Base-by-base conservation (phyloP, 192 early-diverging fungal species). In the Coemansia asiatica region DNA sequence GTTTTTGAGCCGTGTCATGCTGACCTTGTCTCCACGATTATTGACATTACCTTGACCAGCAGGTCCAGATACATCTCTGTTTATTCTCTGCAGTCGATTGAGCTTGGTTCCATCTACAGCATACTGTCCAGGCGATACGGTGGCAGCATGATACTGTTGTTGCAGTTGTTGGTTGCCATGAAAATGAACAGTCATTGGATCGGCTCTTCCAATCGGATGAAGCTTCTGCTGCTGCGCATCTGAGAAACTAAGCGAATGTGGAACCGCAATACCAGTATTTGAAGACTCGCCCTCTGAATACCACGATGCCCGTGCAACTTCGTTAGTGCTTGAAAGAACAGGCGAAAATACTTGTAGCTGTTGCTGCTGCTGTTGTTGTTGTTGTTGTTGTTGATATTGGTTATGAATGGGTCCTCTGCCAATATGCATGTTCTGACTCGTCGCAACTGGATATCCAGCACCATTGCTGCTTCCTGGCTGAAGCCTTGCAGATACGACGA, bases 1-100 rank as follows among this genome's bases (percentile, higher is more conserved):
- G 55, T 68, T 81, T 38, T 81, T 81, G 21, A 81, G 66, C 35
- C 78, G 72, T 46, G 71, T 66, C 58, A 71, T 81, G 66, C 78
- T 71, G 38, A 50, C 63, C 66, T 81, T 81, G 47, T 73, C 78
- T 40, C 64, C 66, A 56, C 36, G 25, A 4, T 16, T 16, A 12
- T n/a, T 15, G 27, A 3, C 51, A 54, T 54, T 28, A 2, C 6
- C 25, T 28, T 9, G 7, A 16, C 13, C 28, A 6, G 27, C 2
- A 9, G 29, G 2, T 1, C 28, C 55, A 3, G n/a, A 2, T 2
- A 3, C 56, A 31, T 31, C 28, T 26, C 36, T 15, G 36, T 40
- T 50, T 31, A 48, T 35, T 53, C 31, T 54, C 62, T 58, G 68
- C 15, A 25, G 35, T 53, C 48, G 54, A 31, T 63, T 74, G 21